phyloP scores from a whole-genome alignment of 495 filamentous ascomycete genomes.

The Neurospora intermedia region DNA sequence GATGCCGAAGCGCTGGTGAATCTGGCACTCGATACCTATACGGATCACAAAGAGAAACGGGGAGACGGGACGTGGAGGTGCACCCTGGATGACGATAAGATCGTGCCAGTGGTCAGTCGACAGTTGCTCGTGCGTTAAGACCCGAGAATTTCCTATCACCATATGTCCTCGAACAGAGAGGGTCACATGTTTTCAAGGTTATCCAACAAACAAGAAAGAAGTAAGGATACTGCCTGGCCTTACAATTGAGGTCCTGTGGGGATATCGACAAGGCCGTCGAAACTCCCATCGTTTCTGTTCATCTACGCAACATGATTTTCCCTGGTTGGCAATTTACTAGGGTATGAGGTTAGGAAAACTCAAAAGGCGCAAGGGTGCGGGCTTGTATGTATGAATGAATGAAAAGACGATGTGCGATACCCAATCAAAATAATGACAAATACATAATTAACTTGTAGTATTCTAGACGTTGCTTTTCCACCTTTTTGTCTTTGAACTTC shows the following conservation, averaged over 20 bases:
- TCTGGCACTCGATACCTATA: slow-evolving; percentile 22
- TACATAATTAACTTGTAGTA: not conserved
- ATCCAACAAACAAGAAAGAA: no score
- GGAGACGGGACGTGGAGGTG: not conserved
- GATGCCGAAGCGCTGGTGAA: slow-evolving; percentile 29
- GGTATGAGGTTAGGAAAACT: not conserved
- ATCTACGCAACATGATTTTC: not conserved
- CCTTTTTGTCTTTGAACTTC: not conserved
- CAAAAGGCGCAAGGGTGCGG: not conserved
- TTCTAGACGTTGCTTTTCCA: not conserved
- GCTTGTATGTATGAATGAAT: not conserved
- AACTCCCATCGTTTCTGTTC: not conserved
- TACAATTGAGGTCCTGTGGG: no score
- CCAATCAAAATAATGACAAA: not conserved
- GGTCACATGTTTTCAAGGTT: not conserved
- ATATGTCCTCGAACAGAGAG: not conserved
- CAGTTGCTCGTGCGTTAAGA: not conserved
- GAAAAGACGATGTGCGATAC: not conserved
- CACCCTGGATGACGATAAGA: slow-evolving; percentile 1
- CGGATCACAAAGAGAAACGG: slow-evolving; percentile 4
- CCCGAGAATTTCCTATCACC: not conserved
- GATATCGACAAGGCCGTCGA: no score
- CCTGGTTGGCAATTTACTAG: not conserved
- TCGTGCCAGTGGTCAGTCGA: not conserved
- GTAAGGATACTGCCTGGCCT: not conserved